Conservation (phyloP, 2,329 filamentous ascomycete species). For the Aspergillus spinulosporus region DNA sequence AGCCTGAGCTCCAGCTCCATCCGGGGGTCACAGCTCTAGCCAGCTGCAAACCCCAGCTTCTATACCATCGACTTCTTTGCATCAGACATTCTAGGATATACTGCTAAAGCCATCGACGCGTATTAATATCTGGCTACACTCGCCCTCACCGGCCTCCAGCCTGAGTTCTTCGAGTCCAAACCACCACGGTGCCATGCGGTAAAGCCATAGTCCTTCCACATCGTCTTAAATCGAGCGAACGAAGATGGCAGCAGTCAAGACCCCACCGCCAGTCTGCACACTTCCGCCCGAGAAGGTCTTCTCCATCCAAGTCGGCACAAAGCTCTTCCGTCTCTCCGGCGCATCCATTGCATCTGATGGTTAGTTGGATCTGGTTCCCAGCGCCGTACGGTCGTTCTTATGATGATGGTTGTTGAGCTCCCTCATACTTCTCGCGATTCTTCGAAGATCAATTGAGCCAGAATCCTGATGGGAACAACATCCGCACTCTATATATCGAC, state of each 20-base stretch:
- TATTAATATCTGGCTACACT: neutral
- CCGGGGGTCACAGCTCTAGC: too few species aligned
- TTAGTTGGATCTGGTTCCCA: conserved; percentile 43
- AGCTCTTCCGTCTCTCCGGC: conserved; percentile 68
- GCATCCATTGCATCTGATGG: conserved; percentile 72
- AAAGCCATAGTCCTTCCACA: neutral
- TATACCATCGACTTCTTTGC: too few species aligned
- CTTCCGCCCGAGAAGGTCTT: conserved; percentile 64
- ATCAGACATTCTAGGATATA: too few species aligned
- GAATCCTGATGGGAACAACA: conserved; percentile 57
- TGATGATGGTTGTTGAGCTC: conserved; percentile 58
- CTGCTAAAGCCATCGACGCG: neutral
- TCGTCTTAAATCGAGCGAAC: neutral
- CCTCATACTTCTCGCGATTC: conserved; percentile 94
- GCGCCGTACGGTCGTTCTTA: conserved; percentile 1
- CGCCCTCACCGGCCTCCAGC: too few species aligned
- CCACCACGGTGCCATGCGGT: neutral
- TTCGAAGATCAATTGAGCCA: conserved; percentile 77
- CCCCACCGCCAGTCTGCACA: conserved; percentile 18
- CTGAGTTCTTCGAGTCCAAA: neutral
- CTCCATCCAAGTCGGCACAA: conserved; percentile 68
- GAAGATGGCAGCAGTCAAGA: neutral
- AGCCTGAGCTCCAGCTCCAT: neutral
- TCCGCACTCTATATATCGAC: conserved; percentile 91
- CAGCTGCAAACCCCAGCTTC: too few species aligned